Conservation (phyloP, 495 filamentous ascomycete genomes). For the Platismatia glauca region DNA sequence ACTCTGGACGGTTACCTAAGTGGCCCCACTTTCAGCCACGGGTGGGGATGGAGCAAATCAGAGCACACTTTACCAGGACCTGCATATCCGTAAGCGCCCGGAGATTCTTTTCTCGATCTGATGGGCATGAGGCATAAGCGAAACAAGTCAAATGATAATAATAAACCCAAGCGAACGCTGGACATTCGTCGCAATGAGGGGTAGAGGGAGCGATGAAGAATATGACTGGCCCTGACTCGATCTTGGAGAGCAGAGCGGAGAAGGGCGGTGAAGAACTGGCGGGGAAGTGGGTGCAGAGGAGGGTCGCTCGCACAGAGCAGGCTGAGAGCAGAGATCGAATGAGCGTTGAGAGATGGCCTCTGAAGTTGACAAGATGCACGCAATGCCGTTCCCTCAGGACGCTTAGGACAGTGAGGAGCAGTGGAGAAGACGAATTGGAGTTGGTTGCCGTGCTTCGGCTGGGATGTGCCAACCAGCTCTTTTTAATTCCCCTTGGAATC, state of each 20-base stretch:
- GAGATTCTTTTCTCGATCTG: neutral
- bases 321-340: neutral
- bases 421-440: neutral
- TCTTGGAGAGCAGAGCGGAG: neutral
- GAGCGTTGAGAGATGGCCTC: neutral
- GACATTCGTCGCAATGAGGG: neutral
- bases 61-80: neutral
- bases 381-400: slow-evolving; percentile 7
- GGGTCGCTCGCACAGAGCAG: too few species aligned
- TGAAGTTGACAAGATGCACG: neutral
- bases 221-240: neutral
- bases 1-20: neutral
- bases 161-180: too few species aligned
- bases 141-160: neutral
- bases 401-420: neutral
- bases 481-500: too few species aligned
- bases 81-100: slow-evolving; percentile 5
- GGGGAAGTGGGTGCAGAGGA: neutral
- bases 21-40: neutral
- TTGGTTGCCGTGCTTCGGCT: neutral
- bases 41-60: neutral
- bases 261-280: slow-evolving; percentile 6
- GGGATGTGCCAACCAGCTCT: neutral
- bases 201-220: neutral
- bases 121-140: neutral